Evolutionary conservation across 2,329 filamentous ascomycete species (phyloP).

Genomic region (Colletotrichum cordylinicola): DNA sequence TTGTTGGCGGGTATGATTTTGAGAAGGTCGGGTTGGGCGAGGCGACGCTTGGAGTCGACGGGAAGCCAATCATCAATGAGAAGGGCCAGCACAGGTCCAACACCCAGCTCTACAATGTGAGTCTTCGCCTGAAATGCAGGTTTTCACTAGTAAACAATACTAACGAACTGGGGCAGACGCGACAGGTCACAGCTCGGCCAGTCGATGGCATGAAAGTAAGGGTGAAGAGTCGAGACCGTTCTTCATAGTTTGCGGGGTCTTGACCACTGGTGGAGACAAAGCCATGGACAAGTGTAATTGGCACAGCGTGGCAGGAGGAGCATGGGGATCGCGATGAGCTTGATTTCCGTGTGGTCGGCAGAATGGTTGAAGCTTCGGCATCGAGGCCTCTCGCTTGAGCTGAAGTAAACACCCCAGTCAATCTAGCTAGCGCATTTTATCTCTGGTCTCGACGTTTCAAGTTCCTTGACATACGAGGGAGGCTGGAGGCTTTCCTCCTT

Average conservation of each 20-base stretch:
- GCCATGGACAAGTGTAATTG: background rate
- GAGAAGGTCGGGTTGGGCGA: constrained; percentile 23
- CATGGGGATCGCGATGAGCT: background rate
- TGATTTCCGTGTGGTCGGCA: background rate
- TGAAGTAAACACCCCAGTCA: background rate
- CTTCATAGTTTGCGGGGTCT: background rate
- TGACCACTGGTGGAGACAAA: background rate
- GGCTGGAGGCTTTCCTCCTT: background rate
- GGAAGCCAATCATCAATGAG: constrained; percentile 16
- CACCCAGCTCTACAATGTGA: constrained; percentile 22
- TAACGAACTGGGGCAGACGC: background rate
- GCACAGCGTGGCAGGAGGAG: background rate
- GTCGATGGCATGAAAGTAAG: constrained; percentile 19
- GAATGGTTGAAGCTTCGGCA: background rate
- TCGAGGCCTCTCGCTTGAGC: background rate
- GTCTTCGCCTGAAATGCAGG: background rate
- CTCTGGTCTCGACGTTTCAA: background rate
- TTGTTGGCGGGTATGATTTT: constrained; percentile 24
- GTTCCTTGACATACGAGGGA: background rate
- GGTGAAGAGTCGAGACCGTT: constrained; percentile 2
- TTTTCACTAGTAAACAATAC: background rate
- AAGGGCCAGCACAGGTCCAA: constrained; percentile 20
- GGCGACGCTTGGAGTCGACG: constrained; percentile 14
- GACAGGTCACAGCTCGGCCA: constrained; percentile 23
- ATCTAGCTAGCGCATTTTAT: background rate